phyloP scores from a whole-genome alignment of 1,284 basidiomycete genomes.

The Cutaneotrichosporon sp. region DNA sequence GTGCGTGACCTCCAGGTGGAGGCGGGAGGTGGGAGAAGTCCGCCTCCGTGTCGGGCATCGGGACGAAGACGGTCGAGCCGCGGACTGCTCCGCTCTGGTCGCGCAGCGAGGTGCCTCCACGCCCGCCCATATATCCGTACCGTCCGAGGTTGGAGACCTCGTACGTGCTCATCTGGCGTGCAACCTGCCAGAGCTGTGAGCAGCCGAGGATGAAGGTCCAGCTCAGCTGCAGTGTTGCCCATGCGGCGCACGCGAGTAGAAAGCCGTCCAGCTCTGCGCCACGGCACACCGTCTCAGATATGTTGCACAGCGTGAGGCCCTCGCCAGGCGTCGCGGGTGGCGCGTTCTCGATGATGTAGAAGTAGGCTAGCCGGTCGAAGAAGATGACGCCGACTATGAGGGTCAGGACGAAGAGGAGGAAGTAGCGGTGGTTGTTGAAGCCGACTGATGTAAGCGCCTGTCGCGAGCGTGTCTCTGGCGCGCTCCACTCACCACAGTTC shows the following conservation, averaged over 20 bases:
- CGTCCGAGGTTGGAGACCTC: constrained; percentile 94
- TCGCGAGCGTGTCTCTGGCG: neutral
- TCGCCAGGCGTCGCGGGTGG: constrained; percentile 56
- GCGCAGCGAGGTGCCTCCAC: constrained; percentile 60
- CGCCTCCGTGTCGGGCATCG: constrained; percentile 14
- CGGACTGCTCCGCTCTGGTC: constrained; percentile 52
- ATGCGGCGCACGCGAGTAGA: constrained; percentile 74
- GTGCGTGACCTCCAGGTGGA: neutral
- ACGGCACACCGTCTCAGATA: constrained; percentile 69
- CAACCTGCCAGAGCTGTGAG: constrained; percentile 88
- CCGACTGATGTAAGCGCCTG: constrained; percentile 64
- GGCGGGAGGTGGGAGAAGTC: constrained; percentile 6
- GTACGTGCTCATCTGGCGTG: constrained; percentile 92
- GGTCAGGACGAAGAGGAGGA: constrained; percentile 82
- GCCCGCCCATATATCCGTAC: constrained; percentile 96
- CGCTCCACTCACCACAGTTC: constrained; percentile 78
- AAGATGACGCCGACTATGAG: constrained; percentile 76
- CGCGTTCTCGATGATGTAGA: constrained; percentile 57
- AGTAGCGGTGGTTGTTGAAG: constrained; percentile 92
- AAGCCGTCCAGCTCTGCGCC: constrained; percentile 70
- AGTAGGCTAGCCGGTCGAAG: constrained; percentile 79
- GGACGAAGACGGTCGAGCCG: constrained; percentile 29
- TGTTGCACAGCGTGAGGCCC: constrained; percentile 61
- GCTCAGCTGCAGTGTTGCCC: constrained; percentile 86
- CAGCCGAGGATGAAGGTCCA: constrained; percentile 89